phyloP scores from a whole-genome alignment of 2,329 filamentous ascomycete genomes.

The Trematosphaeria pertusa region DNA sequence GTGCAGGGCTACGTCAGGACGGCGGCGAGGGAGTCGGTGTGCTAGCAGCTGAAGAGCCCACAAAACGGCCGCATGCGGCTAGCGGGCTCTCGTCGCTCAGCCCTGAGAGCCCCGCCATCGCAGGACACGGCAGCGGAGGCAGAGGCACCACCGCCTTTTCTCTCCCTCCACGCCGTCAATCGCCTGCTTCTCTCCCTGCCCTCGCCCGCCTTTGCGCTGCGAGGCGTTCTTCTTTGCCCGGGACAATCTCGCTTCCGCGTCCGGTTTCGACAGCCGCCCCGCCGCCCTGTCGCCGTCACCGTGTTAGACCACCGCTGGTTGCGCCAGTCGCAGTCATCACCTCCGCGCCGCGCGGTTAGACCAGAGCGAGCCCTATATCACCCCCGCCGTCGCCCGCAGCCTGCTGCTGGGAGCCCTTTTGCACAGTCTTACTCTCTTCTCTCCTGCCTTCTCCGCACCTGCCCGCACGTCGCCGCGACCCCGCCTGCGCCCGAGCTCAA shows the following conservation, averaged over 20 bases:
- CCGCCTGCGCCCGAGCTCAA: conserved; percentile 2
- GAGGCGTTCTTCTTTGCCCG: conserved; percentile 22
- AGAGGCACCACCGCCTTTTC: conserved; percentile 12
- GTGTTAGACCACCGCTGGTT: conserved; percentile 19
- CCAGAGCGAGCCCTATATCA: conserved; percentile 25
- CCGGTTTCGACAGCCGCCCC: conserved; percentile 28
- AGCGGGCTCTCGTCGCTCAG: neutral
- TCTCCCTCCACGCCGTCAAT: conserved; percentile 13
- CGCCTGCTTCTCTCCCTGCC: conserved; percentile 19
- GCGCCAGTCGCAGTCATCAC: conserved; percentile 28
- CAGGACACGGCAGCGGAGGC: too few species aligned
- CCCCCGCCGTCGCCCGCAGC: conserved; percentile 23
- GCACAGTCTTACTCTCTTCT: conserved; percentile 5
- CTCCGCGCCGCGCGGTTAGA: conserved; percentile 37
- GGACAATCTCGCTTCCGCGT: conserved; percentile 17
- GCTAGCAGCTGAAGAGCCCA: conserved; percentile 5
- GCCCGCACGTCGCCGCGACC: conserved; percentile 8
- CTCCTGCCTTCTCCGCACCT: conserved; percentile 1
- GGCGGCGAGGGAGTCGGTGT: conserved; percentile 1
- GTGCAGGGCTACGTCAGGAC: too few species aligned
- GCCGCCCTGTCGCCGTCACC: conserved; percentile 22
- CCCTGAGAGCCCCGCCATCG: neutral
- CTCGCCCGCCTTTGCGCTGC: conserved; percentile 16
- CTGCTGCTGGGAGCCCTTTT: too few species aligned
- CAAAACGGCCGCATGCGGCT: neutral